Evolutionary conservation across 2,329 filamentous ascomycete species (phyloP).

Genomic region (Trichophyton simii): DNA sequence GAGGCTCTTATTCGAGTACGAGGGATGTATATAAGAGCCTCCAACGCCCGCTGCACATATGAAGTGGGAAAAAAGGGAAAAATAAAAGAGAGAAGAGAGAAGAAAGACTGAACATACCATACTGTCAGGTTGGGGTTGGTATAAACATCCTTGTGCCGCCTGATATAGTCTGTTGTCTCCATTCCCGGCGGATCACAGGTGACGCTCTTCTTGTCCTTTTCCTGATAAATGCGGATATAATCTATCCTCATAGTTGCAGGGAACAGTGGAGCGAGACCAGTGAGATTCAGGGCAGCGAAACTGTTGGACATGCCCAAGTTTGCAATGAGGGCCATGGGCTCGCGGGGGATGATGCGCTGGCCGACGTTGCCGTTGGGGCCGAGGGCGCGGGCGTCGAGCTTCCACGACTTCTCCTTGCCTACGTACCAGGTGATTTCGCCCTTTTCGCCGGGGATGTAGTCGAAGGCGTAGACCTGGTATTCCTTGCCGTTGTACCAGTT

Average conservation of each 20-base stretch:
- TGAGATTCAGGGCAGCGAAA: constrained; percentile 51
- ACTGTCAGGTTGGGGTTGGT: constrained; percentile 50
- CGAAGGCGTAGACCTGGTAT: constrained; percentile 52
- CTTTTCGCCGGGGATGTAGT: constrained; percentile 47
- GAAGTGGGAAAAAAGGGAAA: no score
- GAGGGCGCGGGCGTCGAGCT: constrained; percentile 45
- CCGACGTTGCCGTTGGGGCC: constrained; percentile 59
- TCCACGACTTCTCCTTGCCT: constrained; percentile 53
- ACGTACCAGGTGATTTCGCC: constrained; percentile 59
- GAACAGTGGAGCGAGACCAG: constrained; percentile 42
- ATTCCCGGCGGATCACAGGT: constrained; percentile 58
- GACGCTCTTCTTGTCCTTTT: constrained; percentile 43
- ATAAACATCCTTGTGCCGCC: constrained; percentile 48
- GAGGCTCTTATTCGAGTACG: background rate
- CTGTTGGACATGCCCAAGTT: constrained; percentile 59
- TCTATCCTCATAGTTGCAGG: constrained; percentile 57
- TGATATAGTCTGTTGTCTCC: constrained; percentile 56
- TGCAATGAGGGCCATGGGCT: constrained; percentile 55
- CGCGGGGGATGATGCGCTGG: constrained; percentile 50
- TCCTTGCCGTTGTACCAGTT: constrained; percentile 53
- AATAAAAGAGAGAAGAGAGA: background rate
- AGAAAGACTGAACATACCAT: constrained; percentile 36
- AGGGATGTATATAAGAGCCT: background rate
- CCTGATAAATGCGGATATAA: constrained; percentile 59
- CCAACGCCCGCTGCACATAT: background rate